Conservation (phyloP, 805 yeast species). For the Saturnispora bothae region DNA sequence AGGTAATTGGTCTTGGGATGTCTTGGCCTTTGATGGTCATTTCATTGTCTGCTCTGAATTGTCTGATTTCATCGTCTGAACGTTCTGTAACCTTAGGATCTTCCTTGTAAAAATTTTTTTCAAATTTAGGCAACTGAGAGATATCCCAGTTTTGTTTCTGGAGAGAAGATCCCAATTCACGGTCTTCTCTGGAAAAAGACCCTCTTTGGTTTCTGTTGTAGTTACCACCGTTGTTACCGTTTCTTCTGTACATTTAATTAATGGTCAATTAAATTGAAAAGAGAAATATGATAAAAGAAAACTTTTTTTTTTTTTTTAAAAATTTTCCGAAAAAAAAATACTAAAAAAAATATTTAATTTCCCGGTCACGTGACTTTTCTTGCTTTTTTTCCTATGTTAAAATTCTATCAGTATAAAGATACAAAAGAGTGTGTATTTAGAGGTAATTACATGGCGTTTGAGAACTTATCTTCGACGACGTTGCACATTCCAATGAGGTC, state of each 20-base stretch:
- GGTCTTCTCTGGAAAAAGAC: slow-evolving; percentile 29
- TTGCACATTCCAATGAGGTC: slow-evolving; percentile 76
- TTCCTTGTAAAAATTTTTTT: slow-evolving; percentile 90
- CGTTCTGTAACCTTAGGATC: slow-evolving; percentile 68
- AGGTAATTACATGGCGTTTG: background rate
- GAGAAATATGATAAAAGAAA: slow-evolving; percentile 2
- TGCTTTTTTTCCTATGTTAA: too few species aligned
- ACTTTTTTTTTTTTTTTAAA: too few species aligned
- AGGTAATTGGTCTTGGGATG: slow-evolving; percentile 88
- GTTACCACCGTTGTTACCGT: slow-evolving; percentile 17
- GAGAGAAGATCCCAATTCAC: slow-evolving; percentile 45
- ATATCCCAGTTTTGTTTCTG: slow-evolving; percentile 74
- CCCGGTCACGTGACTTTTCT: too few species aligned
- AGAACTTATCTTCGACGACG: slow-evolving; percentile 68
- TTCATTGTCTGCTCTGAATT: slow-evolving; percentile 72
- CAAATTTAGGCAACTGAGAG: slow-evolving; percentile 73
- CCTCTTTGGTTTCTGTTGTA: slow-evolving; percentile 28
- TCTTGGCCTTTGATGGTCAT: slow-evolving; percentile 79
- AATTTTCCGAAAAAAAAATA: too few species aligned
- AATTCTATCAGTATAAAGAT: too few species aligned
- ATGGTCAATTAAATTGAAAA: background rate
- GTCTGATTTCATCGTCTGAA: slow-evolving; percentile 57
- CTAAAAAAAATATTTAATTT: too few species aligned
- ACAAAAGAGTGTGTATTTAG: background rate
- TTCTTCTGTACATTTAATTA: slow-evolving; percentile 5